Evolutionary conservation across 768 basidiomycete genomes (phyloP).

Genomic region (Leccinum subgranulosum): DNA sequence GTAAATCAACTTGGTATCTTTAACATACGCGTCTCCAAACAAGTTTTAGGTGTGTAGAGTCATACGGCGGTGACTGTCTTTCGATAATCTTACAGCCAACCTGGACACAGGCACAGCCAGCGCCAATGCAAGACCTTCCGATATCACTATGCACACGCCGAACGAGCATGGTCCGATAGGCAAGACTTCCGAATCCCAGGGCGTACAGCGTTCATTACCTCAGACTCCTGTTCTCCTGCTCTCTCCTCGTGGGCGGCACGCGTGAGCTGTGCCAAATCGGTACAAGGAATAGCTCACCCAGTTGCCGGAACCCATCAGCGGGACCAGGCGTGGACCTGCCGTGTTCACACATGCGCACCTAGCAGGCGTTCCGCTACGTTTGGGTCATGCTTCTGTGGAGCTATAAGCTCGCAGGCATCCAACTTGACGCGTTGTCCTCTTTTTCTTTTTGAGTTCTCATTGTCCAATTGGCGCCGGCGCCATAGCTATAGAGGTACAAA

Average conservation of each 20-base stretch:
- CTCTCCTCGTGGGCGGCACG: slow-evolving; percentile 11
- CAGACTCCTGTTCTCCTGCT: slow-evolving; percentile 4
- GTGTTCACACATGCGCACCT: slow-evolving; percentile 16
- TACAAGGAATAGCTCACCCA: slow-evolving; percentile 1
- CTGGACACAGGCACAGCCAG: neutral
- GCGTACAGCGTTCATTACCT: slow-evolving; percentile 21
- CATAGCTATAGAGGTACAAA: slow-evolving; percentile 2
- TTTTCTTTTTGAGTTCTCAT: slow-evolving; percentile 5
- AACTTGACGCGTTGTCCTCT: slow-evolving; percentile 3
- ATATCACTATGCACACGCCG: slow-evolving; percentile 11
- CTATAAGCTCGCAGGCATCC: slow-evolving; percentile 19
- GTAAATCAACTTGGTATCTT: neutral
- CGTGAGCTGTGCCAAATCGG: neutral
- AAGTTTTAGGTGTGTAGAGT: neutral
- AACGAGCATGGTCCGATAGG: slow-evolving; percentile 12
- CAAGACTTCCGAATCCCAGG: slow-evolving; percentile 9
- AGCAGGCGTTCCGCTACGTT: slow-evolving; percentile 22
- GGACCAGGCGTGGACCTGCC: slow-evolving; percentile 17
- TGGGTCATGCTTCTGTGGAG: slow-evolving; percentile 17
- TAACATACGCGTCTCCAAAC: too few species aligned
- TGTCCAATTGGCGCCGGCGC: slow-evolving; percentile 12
- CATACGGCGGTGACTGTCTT: neutral
- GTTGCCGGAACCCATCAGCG: slow-evolving; percentile 1
- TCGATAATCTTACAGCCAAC: neutral
- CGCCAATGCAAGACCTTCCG: neutral